Conservation (phyloP, 2,329 filamentous ascomycete species). For the Alternaria viburni region DNA sequence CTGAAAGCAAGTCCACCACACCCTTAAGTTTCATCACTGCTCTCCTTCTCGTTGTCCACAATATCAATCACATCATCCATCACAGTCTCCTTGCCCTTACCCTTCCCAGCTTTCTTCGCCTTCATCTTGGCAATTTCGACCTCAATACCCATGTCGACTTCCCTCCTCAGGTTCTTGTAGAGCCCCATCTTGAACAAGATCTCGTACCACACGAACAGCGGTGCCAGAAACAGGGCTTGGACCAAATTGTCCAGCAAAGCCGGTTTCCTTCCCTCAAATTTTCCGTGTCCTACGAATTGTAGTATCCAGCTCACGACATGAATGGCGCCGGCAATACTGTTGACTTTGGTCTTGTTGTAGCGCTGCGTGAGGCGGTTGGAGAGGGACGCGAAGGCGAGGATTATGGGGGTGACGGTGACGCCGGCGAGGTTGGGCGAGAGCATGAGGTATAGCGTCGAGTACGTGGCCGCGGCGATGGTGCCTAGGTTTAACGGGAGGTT, state of each 20-base stretch:
- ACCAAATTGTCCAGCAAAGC: constrained; percentile 88
- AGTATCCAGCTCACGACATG: constrained; percentile 80
- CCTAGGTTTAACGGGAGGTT: constrained; percentile 49
- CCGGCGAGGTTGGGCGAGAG: constrained; percentile 87
- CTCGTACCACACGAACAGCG: constrained; percentile 97
- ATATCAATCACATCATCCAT: not conserved
- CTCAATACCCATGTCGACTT: constrained; percentile 46
- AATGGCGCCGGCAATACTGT: constrained; percentile 68
- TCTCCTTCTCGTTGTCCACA: not conserved
- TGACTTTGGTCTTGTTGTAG: constrained; percentile 62
- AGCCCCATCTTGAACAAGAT: constrained; percentile 88
- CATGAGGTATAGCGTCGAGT: constrained; percentile 83
- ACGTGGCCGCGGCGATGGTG: constrained; percentile 64
- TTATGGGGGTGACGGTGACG: constrained; percentile 72
- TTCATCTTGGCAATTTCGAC: constrained; percentile 57
- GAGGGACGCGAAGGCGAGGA: constrained; percentile 74
- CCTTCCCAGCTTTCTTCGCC: constrained; percentile 42
- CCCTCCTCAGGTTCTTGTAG: constrained; percentile 62
- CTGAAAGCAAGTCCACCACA: no score
- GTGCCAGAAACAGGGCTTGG: constrained; percentile 89
- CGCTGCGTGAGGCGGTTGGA: constrained; percentile 72
- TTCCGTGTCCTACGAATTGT: constrained; percentile 90
- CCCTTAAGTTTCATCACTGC: not conserved
- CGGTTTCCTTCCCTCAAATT: constrained; percentile 84
- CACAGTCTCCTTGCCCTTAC: not conserved